Evolutionary conservation across 2,329 filamentous ascomycete genomes (phyloP).

Genomic region (Amauroascus niger): DNA sequence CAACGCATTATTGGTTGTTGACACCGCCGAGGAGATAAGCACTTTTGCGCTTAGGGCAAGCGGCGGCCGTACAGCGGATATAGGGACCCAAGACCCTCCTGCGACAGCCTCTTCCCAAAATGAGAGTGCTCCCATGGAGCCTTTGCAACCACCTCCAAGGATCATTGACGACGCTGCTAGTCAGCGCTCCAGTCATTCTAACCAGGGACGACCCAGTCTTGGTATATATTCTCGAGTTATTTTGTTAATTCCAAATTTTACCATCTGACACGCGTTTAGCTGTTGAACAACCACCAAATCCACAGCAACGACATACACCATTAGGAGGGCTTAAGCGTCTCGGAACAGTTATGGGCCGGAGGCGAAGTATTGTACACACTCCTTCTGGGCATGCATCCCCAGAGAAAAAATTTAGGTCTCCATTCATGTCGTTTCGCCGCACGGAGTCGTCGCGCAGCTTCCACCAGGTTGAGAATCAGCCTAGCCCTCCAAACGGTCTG

Average conservation of each 20-base stretch:
- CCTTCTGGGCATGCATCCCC: slow-evolving; percentile 22
- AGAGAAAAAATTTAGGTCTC: slow-evolving; percentile 36
- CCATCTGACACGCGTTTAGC: slow-evolving; percentile 21
- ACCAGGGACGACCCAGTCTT: slow-evolving; percentile 28
- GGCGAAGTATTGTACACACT: slow-evolving; percentile 36
- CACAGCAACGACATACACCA: slow-evolving; percentile 33
- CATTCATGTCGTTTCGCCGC: slow-evolving; percentile 26
- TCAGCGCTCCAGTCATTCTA: slow-evolving; percentile 45
- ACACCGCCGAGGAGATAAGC: slow-evolving; percentile 75
- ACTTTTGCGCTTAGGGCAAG: slow-evolving; percentile 34
- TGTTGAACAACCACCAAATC: slow-evolving; percentile 23
- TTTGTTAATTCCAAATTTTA: slow-evolving; percentile 1
- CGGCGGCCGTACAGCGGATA: slow-evolving; percentile 28
- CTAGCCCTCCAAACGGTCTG: slow-evolving; percentile 21
- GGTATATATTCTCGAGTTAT: slow-evolving; percentile 16
- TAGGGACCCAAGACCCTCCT: slow-evolving; percentile 22
- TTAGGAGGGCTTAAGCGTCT: slow-evolving; percentile 39
- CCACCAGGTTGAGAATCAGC: slow-evolving; percentile 21
- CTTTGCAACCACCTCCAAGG: slow-evolving; percentile 33
- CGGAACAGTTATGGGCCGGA: slow-evolving; percentile 40
- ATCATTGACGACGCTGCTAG: slow-evolving; percentile 46
- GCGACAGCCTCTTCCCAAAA: slow-evolving; percentile 20
- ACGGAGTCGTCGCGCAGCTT: slow-evolving; percentile 21
- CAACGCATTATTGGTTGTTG: slow-evolving; percentile 72
- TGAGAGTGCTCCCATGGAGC: slow-evolving; percentile 19